phyloP scores from a whole-genome alignment of 345 rosid genomes.

The Camelina hispida region DNA sequence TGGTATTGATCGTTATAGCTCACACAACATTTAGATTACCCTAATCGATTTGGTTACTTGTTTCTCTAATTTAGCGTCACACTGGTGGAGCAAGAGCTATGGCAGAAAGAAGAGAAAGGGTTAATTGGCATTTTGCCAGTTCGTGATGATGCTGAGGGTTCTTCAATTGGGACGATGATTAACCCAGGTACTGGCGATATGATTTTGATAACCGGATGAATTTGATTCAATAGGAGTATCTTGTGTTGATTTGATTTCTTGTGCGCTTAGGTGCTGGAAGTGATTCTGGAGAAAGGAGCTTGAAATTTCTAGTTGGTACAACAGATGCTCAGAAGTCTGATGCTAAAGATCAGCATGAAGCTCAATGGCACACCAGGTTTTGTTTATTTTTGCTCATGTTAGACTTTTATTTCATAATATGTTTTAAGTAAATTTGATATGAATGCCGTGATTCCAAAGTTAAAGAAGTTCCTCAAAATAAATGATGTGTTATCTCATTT shows the following conservation, averaged over 20 bases:
- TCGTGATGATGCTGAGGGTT: conserved; percentile 72
- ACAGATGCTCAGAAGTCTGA: conserved; percentile 77
- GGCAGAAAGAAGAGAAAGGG: conserved; percentile 99
- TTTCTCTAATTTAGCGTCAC: conserved; percentile 62
- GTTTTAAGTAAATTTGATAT: neutral
- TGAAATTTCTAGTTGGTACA: conserved; percentile 61
- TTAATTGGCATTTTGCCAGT: conserved; percentile 94
- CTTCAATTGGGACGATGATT: conserved; percentile 56
- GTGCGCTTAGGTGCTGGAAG: conserved; percentile 56
- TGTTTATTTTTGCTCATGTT: neutral
- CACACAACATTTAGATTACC: neutral
- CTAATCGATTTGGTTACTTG: conserved; percentile 16
- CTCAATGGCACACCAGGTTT: conserved; percentile 96
- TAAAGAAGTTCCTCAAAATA: conserved; percentile 1
- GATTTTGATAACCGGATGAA: conserved; percentile 1
- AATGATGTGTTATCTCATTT: conserved; percentile 20
- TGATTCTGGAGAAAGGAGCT: conserved; percentile 68
- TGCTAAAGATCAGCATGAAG: conserved; percentile 80
- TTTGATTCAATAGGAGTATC: neutral
- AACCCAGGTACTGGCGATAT: conserved; percentile 56
- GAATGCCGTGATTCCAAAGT: conserved; percentile 1
- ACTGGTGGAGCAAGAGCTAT: conserved; percentile 97
- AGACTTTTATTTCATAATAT: neutral
- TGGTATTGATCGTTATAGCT: neutral
- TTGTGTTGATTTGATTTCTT: conserved; percentile 13